phyloP scores from a whole-genome alignment of 1,284 basidiomycete genomes.

The Ustilago crameri region DNA sequence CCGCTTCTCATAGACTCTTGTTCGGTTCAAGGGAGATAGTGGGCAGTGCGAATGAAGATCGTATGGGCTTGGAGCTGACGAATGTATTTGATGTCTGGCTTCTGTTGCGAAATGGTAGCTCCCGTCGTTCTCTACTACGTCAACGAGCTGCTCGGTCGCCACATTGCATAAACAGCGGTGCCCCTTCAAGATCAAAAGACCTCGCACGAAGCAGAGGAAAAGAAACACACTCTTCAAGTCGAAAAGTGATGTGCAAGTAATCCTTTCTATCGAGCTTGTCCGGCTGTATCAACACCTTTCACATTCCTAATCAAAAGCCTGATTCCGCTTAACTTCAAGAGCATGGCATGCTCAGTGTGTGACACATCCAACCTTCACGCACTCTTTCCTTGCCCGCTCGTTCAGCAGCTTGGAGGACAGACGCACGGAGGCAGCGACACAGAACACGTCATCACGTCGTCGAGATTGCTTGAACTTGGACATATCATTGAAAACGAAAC shows the following conservation, averaged over 20 bases:
- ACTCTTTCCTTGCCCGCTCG: too few species aligned
- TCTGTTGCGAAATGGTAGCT: slow-evolving; percentile 11
- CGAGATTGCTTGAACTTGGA: neutral
- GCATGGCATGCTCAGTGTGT: too few species aligned
- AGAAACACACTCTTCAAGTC: too few species aligned
- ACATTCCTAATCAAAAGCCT: neutral
- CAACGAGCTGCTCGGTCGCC: slow-evolving; percentile 47
- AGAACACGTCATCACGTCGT: neutral
- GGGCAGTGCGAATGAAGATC: too few species aligned
- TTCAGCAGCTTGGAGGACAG: too few species aligned
- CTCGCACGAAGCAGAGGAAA: too few species aligned
- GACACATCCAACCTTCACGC: too few species aligned
- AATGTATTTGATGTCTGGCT: neutral
- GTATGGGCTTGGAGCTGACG: slow-evolving; percentile 5
- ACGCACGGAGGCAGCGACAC: too few species aligned
- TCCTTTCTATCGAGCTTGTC: too few species aligned
- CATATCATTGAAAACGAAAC: slow-evolving; percentile 6
- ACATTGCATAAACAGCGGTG: slow-evolving; percentile 31
- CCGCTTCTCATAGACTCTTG: neutral
- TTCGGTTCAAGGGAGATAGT: too few species aligned
- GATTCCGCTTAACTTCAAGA: too few species aligned
- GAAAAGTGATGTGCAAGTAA: too few species aligned
- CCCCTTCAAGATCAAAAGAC: neutral
- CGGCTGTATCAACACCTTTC: neutral
- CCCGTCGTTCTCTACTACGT: slow-evolving; percentile 46